Evolutionary conservation across 225 moss, liverwort and hornwort genomes (phyloP).

Genomic region (Pseudisothecium myosuroides): DNA sequence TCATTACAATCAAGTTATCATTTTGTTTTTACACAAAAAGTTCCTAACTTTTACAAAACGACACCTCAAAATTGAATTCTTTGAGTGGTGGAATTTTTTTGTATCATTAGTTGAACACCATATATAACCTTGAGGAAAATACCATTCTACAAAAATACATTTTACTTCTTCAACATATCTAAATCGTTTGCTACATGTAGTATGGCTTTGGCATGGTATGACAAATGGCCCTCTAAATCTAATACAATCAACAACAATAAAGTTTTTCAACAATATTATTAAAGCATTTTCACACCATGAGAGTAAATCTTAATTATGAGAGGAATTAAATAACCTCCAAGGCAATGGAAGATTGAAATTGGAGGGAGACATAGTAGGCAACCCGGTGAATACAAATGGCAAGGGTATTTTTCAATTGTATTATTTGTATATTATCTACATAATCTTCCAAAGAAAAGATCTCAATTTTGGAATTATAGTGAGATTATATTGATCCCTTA

Average conservation of each 20-base stretch:
- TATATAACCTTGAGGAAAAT: background rate
- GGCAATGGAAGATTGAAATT: background rate
- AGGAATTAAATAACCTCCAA: background rate
- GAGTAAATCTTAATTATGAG: background rate
- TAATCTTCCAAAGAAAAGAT: background rate
- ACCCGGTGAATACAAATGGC: background rate
- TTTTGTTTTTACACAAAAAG: fast-evolving
- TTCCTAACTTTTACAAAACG: background rate
- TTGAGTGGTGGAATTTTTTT: background rate
- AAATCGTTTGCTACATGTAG: fast-evolving
- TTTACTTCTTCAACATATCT: background rate
- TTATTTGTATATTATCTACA: background rate
- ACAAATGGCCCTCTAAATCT: background rate
- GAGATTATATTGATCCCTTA: background rate
- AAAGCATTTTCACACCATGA: background rate
- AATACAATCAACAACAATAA: background rate
- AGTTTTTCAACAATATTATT: background rate
- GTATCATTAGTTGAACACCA: background rate
- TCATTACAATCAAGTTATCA: background rate
- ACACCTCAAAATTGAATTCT: background rate
- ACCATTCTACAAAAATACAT: background rate
- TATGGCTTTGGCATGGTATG: background rate
- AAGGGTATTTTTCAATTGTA: background rate
- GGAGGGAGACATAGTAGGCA: fast-evolving
- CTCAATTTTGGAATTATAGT: fast-evolving